Base-by-base conservation (phyloP, 78 protist genomes). In the Corallochytrium limacisporum region DNA sequence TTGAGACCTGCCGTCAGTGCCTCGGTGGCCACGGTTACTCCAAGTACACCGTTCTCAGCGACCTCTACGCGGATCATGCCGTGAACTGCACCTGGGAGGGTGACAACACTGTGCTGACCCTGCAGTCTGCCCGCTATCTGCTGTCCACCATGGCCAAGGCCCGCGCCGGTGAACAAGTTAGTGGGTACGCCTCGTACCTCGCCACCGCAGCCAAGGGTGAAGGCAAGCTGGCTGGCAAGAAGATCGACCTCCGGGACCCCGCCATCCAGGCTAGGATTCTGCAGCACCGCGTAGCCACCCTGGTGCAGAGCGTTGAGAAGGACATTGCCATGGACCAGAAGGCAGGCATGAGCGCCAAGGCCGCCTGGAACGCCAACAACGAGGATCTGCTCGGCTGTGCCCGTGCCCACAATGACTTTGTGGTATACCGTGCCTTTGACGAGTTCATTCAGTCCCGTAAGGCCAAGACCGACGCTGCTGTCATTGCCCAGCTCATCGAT, bases 21-120 rank as follows among this genome's bases (percentile, higher is more conserved):
- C 63, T 73, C 4, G 87, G 87, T 24, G 87, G 87, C 15, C 81
- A 81, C 51, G 87, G 87, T 31, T 81, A 72, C 68, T 48, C 61
- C n/a, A 15, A 0, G n/a, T 33, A 24, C 33, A 18, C 40, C 7
- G 69, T 66, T 18, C 54, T 71, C 16, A 43, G 69, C 3, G 1
- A 16, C 26, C 37, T 62, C n/a, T 49, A 22, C 9, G 47, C 24
- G 6, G 35, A 9, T 2, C 49, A 48, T 20, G 59, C 29, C 15
- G 36, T 37, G 3, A 39, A 31, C 1, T 49, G 59, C 56, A 65
- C 72, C 26, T 65, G 29, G 35, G 72, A 65, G 10, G 72, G 72
- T 3, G 72, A 65, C 32, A 65, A 65, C 49, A 48, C 42, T 1
- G 72, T 65, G n/a, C n/a, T 65, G 43, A 1, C 18, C 9, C 59